phyloP scores from a whole-genome alignment of 768 basidiomycete species.

The Crassisporium funariophilum region DNA sequence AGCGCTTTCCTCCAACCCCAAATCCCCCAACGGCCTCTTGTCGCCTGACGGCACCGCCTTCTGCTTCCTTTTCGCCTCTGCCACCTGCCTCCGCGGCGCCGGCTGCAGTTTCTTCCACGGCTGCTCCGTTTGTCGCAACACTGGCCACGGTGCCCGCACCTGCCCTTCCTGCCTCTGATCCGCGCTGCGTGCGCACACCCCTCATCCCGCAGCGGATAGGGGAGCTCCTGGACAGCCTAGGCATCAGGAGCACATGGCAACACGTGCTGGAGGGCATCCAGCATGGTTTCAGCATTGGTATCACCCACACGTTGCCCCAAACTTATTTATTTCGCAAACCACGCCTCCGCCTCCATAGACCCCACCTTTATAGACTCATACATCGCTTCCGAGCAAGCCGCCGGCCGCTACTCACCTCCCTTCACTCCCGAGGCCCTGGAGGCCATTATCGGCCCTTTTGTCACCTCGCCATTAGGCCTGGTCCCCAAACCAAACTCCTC shows the following conservation, averaged over 20 bases:
- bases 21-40: constrained; percentile 22
- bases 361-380: constrained; percentile 32
- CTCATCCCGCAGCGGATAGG: too few relatives aligned
- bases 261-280: constrained; percentile 33
- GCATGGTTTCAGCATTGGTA: constrained; percentile 39
- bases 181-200: too few relatives aligned
- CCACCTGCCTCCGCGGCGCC: constrained; percentile 17
- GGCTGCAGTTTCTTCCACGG: constrained; percentile 27
- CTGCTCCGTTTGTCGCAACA: too few relatives aligned
- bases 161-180: too few relatives aligned
- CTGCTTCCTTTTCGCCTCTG: constrained; percentile 30
- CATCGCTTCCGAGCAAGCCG: constrained; percentile 31
- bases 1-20: constrained; percentile 9
- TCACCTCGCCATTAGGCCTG: constrained; percentile 39
- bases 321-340: constrained; percentile 34
- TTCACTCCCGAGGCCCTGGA: constrained; percentile 29
- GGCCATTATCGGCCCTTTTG: constrained; percentile 41
- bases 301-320: background rate
- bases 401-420: constrained; percentile 32
- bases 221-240: too few relatives aligned
- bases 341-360: constrained; percentile 29
- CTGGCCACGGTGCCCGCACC: too few relatives aligned
- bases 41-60: constrained; percentile 19
- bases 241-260: constrained; percentile 31
- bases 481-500: constrained; percentile 34